Base-by-base conservation (phyloP, 1,139 yeast genomes). In the Pichia sp. region DNA sequence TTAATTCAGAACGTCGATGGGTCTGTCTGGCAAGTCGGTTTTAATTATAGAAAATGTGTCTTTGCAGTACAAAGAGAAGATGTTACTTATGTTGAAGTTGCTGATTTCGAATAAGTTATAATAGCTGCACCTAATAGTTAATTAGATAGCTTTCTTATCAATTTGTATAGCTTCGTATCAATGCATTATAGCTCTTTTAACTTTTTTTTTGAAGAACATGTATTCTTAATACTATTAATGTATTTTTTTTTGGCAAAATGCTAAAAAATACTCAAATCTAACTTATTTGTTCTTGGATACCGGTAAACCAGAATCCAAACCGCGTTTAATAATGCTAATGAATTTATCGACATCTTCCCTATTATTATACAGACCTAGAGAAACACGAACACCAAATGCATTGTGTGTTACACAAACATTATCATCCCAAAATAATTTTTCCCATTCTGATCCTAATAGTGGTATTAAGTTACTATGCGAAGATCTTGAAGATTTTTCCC, bases 21-120 rank as follows among this genome's bases (percentile, higher is more conserved):
- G 8, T 85, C 88, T 30, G 89, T 92, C 29, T 92, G 98, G 98
- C 96, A 94, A 59, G 96, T 92, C 1, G 78, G 86, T 56, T 86
- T 89, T 61, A 95, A 88, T 63, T 80, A 81, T 54, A 77, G 85
- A 51, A 73, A 92, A 45, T 85, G 97, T 61, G 88, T 92, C 36
- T 94, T 95, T 22, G 98, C 98, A 0, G 95, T 90, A n/a, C 86
- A 83, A 72, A 75, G 82, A 57, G 71, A 65, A 50, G 82, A 79
- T 47, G 73, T 66, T 50, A 65, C 80, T 0, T 74, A 69, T 54
- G 82, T 92, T 54, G 97, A 90, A 64, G 85, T 92, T 38, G 70
- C 89, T 48, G 97, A 90, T 62, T 92, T 90, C 66, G 83, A 18
- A 11, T 32, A 32, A n/a, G 35, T n/a, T n/a, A 11, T 13, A 29